Conservation (phyloP, 768 basidiomycete species). For the Lactarius tabidus region DNA sequence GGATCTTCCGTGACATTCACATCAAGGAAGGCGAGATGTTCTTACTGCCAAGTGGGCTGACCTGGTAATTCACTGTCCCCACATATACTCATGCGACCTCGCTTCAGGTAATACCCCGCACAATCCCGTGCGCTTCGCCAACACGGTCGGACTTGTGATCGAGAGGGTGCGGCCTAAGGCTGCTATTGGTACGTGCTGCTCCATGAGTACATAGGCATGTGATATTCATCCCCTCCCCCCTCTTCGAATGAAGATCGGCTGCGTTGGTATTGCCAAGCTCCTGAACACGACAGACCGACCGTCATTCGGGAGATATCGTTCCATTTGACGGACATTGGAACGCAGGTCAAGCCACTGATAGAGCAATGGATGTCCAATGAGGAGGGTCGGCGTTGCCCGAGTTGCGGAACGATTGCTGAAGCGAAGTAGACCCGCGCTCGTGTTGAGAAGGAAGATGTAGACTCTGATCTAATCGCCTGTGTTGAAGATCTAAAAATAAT, state of each 20-base stretch:
- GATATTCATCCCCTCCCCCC: neutral
- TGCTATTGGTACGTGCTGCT: conserved; percentile 57
- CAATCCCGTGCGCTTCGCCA: conserved; percentile 85
- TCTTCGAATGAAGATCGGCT: conserved; percentile 59
- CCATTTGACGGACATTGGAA: conserved; percentile 86
- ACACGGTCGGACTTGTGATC: conserved; percentile 90
- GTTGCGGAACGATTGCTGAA: conserved; percentile 62
- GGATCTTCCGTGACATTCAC: conserved; percentile 73
- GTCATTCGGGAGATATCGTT: conserved; percentile 81
- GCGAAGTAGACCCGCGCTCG: conserved; percentile 41
- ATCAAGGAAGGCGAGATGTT: conserved; percentile 99
- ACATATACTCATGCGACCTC: neutral
- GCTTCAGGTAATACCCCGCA: conserved; percentile 87
- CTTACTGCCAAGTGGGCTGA: conserved; percentile 69
- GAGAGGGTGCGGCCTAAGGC: conserved; percentile 78
- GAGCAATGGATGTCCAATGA: conserved; percentile 72
- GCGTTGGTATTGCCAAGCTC: conserved; percentile 84
- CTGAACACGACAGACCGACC: conserved; percentile 57
- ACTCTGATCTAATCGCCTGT: neutral
- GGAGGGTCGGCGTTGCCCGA: conserved; percentile 60
- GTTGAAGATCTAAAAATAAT: neutral
- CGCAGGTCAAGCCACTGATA: conserved; percentile 90
- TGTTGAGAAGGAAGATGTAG: neutral
- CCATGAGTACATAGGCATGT: neutral
- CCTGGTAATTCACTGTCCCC: neutral